phyloP scores from a whole-genome alignment of 2,329 filamentous ascomycete species.

The Calonectria pseudoreteaudii region DNA sequence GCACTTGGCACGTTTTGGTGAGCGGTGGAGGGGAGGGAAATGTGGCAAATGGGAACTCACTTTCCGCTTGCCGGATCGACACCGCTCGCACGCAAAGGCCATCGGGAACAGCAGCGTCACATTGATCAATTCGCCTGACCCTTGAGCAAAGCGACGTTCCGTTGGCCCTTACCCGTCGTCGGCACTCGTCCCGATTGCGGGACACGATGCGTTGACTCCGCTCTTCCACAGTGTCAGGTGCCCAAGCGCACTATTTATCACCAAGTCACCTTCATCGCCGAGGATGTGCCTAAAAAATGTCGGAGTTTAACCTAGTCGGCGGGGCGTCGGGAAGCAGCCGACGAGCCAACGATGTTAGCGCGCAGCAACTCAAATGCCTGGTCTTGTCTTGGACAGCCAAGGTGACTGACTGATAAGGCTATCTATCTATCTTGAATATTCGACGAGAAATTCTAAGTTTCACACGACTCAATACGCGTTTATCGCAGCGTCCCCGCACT shows the following conservation, averaged over 20 bases:
- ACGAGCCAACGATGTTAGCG: not conserved
- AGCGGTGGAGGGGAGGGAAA: not conserved
- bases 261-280: not conserved
- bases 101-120: not conserved
- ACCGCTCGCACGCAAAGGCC: constrained; percentile 2
- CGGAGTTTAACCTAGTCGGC: not conserved
- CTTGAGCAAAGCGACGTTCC: not conserved
- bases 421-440: not conserved
- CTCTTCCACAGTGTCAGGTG: not conserved
- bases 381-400: too few relatives aligned
- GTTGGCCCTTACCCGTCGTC: too few relatives aligned
- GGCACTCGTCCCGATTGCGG: not conserved
- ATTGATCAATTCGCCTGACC: not conserved
- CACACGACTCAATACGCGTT: not conserved
- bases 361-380: too few relatives aligned
- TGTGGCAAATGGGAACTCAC: not conserved
- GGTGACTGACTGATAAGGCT: not conserved
- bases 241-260: not conserved
- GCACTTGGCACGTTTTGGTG: not conserved
- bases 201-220: not conserved
- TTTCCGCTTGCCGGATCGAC: not conserved
- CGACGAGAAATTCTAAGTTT: not conserved
- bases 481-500: not conserved
- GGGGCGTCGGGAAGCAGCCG: too few relatives aligned
- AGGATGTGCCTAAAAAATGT: not conserved